These are phyloP conservation scores for Pseudoperonospora humuli DNA, from an alignment of 352 stramenopile genomes.

Conservation along the genomic window DNA sequence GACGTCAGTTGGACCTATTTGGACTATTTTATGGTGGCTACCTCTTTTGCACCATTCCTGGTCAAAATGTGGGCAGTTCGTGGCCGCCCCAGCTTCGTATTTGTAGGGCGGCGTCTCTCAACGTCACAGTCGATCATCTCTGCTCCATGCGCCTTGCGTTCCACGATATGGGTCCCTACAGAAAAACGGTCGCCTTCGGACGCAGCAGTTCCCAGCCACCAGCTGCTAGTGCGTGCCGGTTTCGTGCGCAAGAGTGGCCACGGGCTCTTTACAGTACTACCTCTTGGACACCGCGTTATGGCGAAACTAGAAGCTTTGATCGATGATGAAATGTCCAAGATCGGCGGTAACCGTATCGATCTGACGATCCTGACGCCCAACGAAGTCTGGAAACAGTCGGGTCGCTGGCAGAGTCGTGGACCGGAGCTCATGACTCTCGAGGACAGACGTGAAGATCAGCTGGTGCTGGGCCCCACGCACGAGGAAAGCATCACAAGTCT, in stretches of 20 bases:
- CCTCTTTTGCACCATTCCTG: slow-evolving; percentile 1
- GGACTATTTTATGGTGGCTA: too few species aligned
- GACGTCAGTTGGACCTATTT: too few species aligned
- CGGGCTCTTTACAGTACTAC: slow-evolving; percentile 73
- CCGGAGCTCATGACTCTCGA: slow-evolving; percentile 79
- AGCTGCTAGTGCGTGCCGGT: slow-evolving; percentile 74
- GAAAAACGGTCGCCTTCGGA: slow-evolving; percentile 72
- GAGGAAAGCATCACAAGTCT: slow-evolving; percentile 83
- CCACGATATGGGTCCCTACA: slow-evolving; percentile 60
- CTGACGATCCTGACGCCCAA: slow-evolving; percentile 66
- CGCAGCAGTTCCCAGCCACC: slow-evolving; percentile 75
- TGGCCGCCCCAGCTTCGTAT: slow-evolving; percentile 3
- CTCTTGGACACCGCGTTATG: slow-evolving; percentile 67
- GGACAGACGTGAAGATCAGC: slow-evolving; percentile 58
- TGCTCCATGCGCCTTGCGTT: slow-evolving; percentile 32
- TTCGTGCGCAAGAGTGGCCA: slow-evolving; percentile 83
- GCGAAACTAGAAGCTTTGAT: slow-evolving; percentile 76
- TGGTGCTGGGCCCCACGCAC: slow-evolving; percentile 74
- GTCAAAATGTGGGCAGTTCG: slow-evolving; percentile 21
- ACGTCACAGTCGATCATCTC: slow-evolving; percentile 8
- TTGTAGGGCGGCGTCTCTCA: slow-evolving; percentile 6
- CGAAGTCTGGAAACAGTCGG: slow-evolving; percentile 78
- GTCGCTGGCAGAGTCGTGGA: slow-evolving; percentile 73
- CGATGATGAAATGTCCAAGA: slow-evolving; percentile 69
- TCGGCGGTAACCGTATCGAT: slow-evolving; percentile 79